Conservation (phyloP, 75 land plant genomes). For the Pinus tabuliformis region DNA sequence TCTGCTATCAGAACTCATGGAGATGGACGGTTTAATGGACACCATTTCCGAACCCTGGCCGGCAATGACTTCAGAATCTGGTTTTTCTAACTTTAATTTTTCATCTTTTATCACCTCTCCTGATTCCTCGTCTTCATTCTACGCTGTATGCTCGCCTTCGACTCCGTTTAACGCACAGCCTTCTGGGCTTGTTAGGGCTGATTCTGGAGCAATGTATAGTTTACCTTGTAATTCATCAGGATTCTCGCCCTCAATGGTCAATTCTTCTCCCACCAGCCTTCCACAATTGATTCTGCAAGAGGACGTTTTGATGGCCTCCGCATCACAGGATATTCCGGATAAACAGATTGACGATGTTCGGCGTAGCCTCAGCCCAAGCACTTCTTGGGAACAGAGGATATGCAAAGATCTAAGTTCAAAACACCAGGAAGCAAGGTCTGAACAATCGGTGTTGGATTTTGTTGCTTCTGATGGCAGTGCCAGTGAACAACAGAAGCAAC, state of each 20-base stretch:
- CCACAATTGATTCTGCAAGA: background rate
- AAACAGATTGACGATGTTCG: background rate
- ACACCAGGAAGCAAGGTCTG: background rate
- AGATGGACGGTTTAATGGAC: background rate
- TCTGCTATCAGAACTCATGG: constrained; percentile 1
- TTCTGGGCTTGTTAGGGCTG: background rate
- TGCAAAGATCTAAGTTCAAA: background rate
- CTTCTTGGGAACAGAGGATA: background rate
- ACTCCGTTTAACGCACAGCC: background rate
- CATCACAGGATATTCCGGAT: background rate
- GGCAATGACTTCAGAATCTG: background rate
- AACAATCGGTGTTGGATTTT: background rate
- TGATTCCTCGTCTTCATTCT: background rate
- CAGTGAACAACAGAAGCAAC: background rate
- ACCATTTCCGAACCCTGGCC: background rate
- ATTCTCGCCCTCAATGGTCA: constrained; percentile 9
- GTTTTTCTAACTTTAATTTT: background rate
- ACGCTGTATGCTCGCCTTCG: background rate
- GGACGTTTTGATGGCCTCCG: background rate
- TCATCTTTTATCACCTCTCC: background rate
- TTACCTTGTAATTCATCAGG: constrained; percentile 2
- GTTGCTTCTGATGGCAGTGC: background rate
- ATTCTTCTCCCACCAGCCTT: constrained; percentile 1
- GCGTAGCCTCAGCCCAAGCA: constrained; percentile 5
- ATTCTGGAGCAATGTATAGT: background rate